Evolutionary conservation across 768 basidiomycete genomes (phyloP).

Genomic region (Amylocystis lapponica): DNA sequence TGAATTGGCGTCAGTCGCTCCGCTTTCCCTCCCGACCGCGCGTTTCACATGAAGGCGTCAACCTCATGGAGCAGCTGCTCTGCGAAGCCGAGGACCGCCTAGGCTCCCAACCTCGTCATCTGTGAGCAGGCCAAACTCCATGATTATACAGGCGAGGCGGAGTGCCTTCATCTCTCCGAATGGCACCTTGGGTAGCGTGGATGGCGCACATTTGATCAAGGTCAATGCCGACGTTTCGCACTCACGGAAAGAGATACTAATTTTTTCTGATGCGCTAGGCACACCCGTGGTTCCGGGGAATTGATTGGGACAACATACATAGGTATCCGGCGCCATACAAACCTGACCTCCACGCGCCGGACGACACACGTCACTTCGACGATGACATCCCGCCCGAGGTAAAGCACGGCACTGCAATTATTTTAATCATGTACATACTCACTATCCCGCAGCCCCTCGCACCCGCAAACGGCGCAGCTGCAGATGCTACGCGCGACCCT

Average conservation of each 20-base stretch:
- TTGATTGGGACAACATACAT: slow-evolving; percentile 88
- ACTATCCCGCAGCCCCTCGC: slow-evolving; percentile 60
- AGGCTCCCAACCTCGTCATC: slow-evolving; percentile 68
- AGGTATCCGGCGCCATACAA: slow-evolving; percentile 81
- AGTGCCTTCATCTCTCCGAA: slow-evolving; percentile 58
- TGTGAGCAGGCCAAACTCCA: slow-evolving; percentile 69
- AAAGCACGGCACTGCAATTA: slow-evolving; percentile 14
- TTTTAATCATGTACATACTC: not conserved
- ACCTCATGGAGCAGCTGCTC: slow-evolving; percentile 82
- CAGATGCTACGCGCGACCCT: slow-evolving; percentile 85
- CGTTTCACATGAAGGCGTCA: slow-evolving; percentile 82
- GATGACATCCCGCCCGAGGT: slow-evolving; percentile 91
- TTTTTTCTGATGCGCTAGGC: slow-evolving; percentile 37
- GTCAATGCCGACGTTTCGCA: slow-evolving; percentile 30
- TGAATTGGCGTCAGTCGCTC: slow-evolving; percentile 89
- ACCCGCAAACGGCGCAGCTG: slow-evolving; percentile 79
- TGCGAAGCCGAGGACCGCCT: slow-evolving; percentile 96
- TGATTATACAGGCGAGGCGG: slow-evolving; percentile 68
- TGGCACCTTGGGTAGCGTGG: slow-evolving; percentile 47
- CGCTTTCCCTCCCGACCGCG: slow-evolving; percentile 81
- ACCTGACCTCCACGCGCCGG: slow-evolving; percentile 74
- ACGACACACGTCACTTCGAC: slow-evolving; percentile 94
- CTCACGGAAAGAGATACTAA: not conserved
- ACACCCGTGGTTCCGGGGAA: slow-evolving; percentile 87
- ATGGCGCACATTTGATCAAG: slow-evolving; percentile 91